Conservation (phyloP, 2,329 filamentous ascomycete genomes). For the Ophiostoma ips region DNA sequence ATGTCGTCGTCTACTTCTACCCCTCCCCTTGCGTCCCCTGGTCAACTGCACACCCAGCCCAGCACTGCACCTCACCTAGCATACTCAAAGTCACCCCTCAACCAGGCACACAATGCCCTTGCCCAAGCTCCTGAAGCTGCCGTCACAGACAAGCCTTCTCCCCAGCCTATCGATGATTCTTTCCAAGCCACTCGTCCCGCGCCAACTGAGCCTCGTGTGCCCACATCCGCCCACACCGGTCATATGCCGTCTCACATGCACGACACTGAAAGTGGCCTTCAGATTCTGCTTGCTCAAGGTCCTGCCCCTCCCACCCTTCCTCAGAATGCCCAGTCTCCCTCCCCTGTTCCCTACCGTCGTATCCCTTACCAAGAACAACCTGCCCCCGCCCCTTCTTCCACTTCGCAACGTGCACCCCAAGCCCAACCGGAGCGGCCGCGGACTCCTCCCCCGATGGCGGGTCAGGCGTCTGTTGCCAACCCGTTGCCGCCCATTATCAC, state of each 20-base stretch:
- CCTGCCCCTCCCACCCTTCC: slow-evolving; percentile 7
- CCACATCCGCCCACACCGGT: slow-evolving; percentile 1
- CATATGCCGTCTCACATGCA: slow-evolving; percentile 5
- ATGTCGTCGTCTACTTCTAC: slow-evolving; percentile 4
- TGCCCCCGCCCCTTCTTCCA: not conserved
- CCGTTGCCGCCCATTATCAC: slow-evolving; percentile 11
- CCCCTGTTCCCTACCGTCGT: slow-evolving; percentile 3
- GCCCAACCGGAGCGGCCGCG: slow-evolving; percentile 2
- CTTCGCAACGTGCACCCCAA: not conserved
- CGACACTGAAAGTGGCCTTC: slow-evolving; percentile 4
- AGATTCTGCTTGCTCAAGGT: slow-evolving; percentile 11
- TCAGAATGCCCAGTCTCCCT: not conserved
- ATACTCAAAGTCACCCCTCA: slow-evolving; percentile 30
- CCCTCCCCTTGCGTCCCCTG: not conserved
- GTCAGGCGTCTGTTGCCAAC: not conserved
- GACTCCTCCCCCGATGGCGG: slow-evolving; percentile 8
- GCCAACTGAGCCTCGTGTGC: not conserved
- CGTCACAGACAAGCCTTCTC: not conserved
- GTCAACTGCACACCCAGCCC: slow-evolving; percentile 20
- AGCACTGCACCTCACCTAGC: slow-evolving; percentile 17
- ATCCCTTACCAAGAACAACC: not conserved
- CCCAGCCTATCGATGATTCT: not conserved
- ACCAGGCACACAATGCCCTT: slow-evolving; percentile 19
- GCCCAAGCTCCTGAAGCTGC: slow-evolving; percentile 7
- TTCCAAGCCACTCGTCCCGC: not conserved